Percentiles rank a stretch among this genome's conserved stretches.
Evolutionary conservation across 192 early-diverging fungal genomes (phyloP).

Genomic region (Entophlyctis luteolus): DNA sequence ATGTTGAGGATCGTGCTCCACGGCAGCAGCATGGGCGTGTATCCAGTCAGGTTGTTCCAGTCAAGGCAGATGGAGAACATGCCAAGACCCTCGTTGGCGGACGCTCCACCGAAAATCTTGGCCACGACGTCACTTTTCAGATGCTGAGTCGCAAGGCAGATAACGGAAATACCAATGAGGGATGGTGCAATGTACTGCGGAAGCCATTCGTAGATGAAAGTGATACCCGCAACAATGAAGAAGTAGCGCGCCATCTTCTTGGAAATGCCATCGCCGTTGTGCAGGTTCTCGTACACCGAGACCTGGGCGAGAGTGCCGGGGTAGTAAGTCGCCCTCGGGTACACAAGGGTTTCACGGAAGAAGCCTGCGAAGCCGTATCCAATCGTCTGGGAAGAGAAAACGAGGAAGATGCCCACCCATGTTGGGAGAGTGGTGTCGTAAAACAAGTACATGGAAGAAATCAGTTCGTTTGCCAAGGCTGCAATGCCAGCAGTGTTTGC

Average conservation of each 20-base stretch:
- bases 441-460: constrained; percentile 41
- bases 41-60: constrained; percentile 44
- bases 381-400: constrained; percentile 48
- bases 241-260: constrained; percentile 35
- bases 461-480: constrained; percentile 35
- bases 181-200: constrained; percentile 42
- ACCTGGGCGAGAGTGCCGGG: constrained; percentile 71
- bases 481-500: constrained; percentile 43
- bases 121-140: constrained; percentile 21
- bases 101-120: constrained; percentile 37
- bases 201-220: constrained; percentile 44
- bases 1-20: constrained; percentile 2
- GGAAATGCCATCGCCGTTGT: constrained; percentile 37
- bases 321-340: constrained; percentile 79
- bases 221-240: constrained; percentile 32
- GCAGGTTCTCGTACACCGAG: constrained; percentile 73
- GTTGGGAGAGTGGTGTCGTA: constrained; percentile 27
- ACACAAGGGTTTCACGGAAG: constrained; percentile 72
- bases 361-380: constrained; percentile 66
- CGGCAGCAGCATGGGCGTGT: constrained; percentile 28
- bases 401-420: constrained; percentile 6
- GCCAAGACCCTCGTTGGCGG: constrained; percentile 47
- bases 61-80: constrained; percentile 41
- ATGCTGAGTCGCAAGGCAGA: constrained; percentile 38
- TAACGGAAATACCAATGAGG: constrained; percentile 29